Conservation (phyloP, 2,329 filamentous ascomycete species). For the Aspergillus persii region DNA sequence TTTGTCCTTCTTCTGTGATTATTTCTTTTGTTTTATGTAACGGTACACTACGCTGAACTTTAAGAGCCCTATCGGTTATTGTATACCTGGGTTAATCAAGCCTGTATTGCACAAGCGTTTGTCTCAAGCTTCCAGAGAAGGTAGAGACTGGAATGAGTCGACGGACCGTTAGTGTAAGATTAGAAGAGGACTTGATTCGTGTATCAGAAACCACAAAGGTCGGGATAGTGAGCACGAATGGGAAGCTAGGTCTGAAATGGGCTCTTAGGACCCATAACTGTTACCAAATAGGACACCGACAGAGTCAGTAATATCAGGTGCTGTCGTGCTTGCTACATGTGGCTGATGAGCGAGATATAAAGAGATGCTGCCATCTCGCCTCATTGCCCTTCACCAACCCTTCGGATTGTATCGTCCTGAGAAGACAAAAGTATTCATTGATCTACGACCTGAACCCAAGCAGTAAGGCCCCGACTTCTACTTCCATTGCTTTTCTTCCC, state of each 20-base stretch:
- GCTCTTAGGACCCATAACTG: neutral
- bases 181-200: no score
- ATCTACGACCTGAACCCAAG: neutral
- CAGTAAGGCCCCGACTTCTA: neutral
- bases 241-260: neutral
- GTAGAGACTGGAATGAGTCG: no score
- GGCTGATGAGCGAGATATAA: neutral
- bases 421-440: neutral
- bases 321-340: neutral
- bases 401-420: neutral
- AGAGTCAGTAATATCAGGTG: neutral
- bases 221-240: neutral
- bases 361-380: neutral
- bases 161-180: no score
- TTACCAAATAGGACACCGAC: neutral
- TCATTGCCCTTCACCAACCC: neutral
- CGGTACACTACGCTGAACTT: no score
- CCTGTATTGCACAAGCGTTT: no score
- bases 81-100: no score
- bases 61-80: no score
- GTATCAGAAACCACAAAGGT: neutral
- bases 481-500: neutral
- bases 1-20: no score
- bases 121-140: no score
- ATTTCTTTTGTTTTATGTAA: no score